A percentile compares a stretch with the other conserved stretches of the same genome.
These are phyloP conservation scores for Dryas integrifolia DNA, from an alignment of 331 rosid species.

Conservation along the genomic window DNA sequence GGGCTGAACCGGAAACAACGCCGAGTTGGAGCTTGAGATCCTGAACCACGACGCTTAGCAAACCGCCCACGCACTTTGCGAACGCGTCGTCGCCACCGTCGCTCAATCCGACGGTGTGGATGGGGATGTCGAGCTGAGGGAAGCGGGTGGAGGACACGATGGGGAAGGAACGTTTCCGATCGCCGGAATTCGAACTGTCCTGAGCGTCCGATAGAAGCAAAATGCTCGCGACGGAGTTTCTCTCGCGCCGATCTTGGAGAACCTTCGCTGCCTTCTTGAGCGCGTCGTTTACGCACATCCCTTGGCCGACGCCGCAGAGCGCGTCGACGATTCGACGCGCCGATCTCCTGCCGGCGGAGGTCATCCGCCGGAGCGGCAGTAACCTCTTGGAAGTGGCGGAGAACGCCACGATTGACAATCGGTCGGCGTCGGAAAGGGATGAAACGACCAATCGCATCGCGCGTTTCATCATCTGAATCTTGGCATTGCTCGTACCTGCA, in stretches of 20 bases:
- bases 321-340: constrained; percentile 79
- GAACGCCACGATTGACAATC: constrained; percentile 81
- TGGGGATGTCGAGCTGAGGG: constrained; percentile 50
- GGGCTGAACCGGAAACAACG: constrained; percentile 44
- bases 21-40: constrained; percentile 70
- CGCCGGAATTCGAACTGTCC: neutral
- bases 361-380: constrained; percentile 66
- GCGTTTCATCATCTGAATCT: constrained; percentile 65
- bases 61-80: constrained; percentile 38
- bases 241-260: constrained; percentile 86
- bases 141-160: constrained; percentile 54
- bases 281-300: constrained; percentile 61
- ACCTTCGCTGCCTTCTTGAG: constrained; percentile 84
- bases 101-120: constrained; percentile 50
- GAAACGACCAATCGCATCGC: constrained; percentile 63
- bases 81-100: constrained; percentile 37
- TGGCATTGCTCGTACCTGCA: constrained; percentile 36
- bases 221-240: constrained; percentile 58
- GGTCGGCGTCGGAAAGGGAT: constrained; percentile 59
- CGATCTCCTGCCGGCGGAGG: constrained; percentile 57
- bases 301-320: constrained; percentile 54
- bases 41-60: constrained; percentile 59
- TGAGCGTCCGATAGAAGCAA: constrained; percentile 47
- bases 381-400: constrained; percentile 74
- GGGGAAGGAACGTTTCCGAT: constrained; percentile 24